Evolutionary conservation across 2,329 filamentous ascomycete genomes (phyloP).

Genomic region (Botryotinia narcissicola): DNA sequence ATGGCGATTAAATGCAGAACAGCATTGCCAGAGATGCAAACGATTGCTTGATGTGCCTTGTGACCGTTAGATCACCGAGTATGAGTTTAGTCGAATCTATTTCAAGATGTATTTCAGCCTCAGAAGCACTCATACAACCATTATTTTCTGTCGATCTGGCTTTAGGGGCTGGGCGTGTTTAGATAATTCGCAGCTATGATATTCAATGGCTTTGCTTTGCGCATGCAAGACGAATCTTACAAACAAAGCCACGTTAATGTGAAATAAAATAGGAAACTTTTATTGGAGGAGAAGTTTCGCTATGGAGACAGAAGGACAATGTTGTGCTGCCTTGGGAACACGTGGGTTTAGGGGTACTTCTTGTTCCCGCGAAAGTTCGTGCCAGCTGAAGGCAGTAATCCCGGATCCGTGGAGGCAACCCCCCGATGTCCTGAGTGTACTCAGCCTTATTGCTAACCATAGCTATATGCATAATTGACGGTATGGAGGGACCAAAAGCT

Average conservation of each 20-base stretch:
- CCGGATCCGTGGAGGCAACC: not conserved
- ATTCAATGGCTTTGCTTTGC: not conserved
- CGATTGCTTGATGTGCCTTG: not conserved
- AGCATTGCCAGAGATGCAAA: not conserved
- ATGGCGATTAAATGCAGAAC: not conserved
- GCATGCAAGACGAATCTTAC: not conserved
- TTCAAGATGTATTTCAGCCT: not conserved
- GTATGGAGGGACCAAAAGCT: not conserved
- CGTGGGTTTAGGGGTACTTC: not conserved
- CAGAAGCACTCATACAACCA: not conserved
- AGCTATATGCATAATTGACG: not conserved
- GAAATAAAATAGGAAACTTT: not conserved
- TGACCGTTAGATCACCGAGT: not conserved
- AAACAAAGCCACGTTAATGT: not conserved
- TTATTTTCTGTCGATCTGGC: not conserved
- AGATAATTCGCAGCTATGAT: not conserved
- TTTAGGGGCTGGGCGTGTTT: not conserved
- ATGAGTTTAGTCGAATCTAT: not conserved
- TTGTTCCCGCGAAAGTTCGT: not conserved
- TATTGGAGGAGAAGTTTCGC: not conserved
- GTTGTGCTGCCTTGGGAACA: not conserved
- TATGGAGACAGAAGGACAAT: not conserved
- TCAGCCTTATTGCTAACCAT: slow-evolving; percentile 2
- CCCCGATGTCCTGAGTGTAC: not conserved
- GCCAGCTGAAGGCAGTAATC: not conserved